phyloP scores from a whole-genome alignment of 2,329 filamentous ascomycete species.

The Penicillium sp. region DNA sequence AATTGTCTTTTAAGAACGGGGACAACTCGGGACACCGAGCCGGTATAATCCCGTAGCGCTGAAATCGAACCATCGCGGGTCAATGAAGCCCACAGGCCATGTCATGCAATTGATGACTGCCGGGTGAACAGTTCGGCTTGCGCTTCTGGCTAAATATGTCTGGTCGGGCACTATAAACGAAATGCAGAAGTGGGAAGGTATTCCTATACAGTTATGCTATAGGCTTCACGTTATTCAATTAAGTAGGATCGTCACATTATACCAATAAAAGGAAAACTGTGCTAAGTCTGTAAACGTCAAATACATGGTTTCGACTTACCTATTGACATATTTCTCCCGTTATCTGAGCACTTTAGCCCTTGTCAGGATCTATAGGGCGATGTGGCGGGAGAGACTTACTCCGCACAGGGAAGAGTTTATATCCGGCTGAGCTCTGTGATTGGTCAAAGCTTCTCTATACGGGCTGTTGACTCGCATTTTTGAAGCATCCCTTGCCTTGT shows the following conservation, averaged over 20 bases:
- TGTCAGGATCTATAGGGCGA: background rate
- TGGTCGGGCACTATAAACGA: background rate
- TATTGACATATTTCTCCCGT: too few relatives aligned
- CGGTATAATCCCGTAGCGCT: constrained; percentile 9
- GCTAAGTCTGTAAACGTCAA: background rate
- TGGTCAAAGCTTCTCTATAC: background rate
- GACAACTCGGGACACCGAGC: constrained; percentile 9
- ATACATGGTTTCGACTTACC: background rate
- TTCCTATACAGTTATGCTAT: background rate
- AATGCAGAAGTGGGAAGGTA: background rate
- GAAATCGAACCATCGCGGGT: background rate
- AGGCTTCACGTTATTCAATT: background rate
- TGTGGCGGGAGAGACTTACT: constrained; percentile 11
- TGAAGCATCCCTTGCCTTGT: background rate
- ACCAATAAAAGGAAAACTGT: background rate
- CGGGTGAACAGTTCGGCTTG: background rate
- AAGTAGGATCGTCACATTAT: background rate
- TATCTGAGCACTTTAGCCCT: background rate
- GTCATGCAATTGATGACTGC: background rate
- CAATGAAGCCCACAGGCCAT: background rate
- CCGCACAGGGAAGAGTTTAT: constrained; percentile 17
- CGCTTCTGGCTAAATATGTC: background rate
- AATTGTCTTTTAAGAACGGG: constrained; percentile 4
- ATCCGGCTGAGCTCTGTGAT: constrained; percentile 9
- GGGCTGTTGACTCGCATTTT: background rate